Conservation (phyloP, 257 asterid genomes). For the Phtheirospermum japonicum region DNA sequence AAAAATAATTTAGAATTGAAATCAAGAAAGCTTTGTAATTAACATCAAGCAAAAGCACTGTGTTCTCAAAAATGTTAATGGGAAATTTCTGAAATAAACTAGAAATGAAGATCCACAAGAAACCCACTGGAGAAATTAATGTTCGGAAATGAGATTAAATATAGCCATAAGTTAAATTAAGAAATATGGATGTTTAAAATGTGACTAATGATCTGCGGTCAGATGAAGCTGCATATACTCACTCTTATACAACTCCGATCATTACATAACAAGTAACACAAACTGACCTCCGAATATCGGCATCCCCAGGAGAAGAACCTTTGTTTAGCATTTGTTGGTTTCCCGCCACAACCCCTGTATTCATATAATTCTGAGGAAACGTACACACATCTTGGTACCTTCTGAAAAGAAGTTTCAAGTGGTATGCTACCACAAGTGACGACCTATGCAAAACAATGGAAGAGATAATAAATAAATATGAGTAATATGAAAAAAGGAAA, state of each 20-base stretch:
- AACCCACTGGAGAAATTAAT: background rate
- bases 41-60: conserved; percentile 1
- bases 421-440: conserved; percentile 99
- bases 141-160: background rate
- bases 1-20: conserved; percentile 4
- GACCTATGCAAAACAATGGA: conserved; percentile 45
- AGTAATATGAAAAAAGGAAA: conserved; percentile 13
- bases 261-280: conserved; percentile 17
- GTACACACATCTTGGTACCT: conserved; percentile 75
- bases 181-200: too few relatives aligned
- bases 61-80: background rate
- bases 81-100: background rate
- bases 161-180: background rate
- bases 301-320: conserved; percentile 86
- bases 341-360: conserved; percentile 75
- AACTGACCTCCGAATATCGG: conserved; percentile 83
- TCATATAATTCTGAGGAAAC: conserved; percentile 82
- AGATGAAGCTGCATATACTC: too few relatives aligned
- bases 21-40: background rate
- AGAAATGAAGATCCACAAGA: background rate
- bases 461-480: conserved; percentile 14
- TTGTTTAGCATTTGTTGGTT: conserved; percentile 62
- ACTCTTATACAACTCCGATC: too few relatives aligned
- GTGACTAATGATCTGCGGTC: too few relatives aligned
- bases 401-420: conserved; percentile 90